phyloP scores from a whole-genome alignment of 2,329 filamentous ascomycete species.

The Colletotrichum godetiae region DNA sequence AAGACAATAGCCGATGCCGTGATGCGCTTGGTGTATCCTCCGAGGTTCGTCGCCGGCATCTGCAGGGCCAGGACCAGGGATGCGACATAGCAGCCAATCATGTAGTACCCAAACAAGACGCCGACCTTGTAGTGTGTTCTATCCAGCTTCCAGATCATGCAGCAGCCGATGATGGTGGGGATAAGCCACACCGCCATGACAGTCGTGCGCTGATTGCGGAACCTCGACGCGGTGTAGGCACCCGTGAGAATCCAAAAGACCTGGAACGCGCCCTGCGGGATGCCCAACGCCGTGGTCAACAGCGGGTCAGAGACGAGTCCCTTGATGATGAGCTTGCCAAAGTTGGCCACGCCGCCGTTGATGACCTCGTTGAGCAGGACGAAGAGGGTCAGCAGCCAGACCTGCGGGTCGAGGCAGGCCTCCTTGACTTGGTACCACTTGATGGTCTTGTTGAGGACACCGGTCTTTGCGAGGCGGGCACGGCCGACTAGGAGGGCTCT shows the following conservation, averaged over 20 bases:
- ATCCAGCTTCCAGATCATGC: conserved; percentile 61
- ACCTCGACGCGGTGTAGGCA: conserved; percentile 61
- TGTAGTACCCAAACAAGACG: conserved; percentile 63
- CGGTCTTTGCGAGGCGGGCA: conserved; percentile 60
- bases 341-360: conserved; percentile 59
- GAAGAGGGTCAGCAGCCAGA: conserved; percentile 68
- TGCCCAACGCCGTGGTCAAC: conserved; percentile 62
- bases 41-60: conserved; percentile 60
- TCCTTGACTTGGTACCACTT: conserved; percentile 61
- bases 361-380: conserved; percentile 54
- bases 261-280: conserved; percentile 65
- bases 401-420: conserved; percentile 64
- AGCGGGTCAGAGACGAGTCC: conserved; percentile 45
- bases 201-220: conserved; percentile 61
- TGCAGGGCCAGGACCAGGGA: conserved; percentile 65
- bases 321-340: conserved; percentile 44
- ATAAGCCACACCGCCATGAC: conserved; percentile 64
- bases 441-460: conserved; percentile 59
- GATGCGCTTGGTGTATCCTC: conserved; percentile 59
- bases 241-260: conserved; percentile 64
- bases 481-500: conserved; percentile 64
- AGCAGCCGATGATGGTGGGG: conserved; percentile 61
- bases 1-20: conserved; percentile 59
- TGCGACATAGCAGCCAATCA: conserved; percentile 59
- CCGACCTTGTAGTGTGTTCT: conserved; percentile 54